Base-by-base conservation (phyloP, 805 yeast genomes). In the Kuraishia capsulata region DNA sequence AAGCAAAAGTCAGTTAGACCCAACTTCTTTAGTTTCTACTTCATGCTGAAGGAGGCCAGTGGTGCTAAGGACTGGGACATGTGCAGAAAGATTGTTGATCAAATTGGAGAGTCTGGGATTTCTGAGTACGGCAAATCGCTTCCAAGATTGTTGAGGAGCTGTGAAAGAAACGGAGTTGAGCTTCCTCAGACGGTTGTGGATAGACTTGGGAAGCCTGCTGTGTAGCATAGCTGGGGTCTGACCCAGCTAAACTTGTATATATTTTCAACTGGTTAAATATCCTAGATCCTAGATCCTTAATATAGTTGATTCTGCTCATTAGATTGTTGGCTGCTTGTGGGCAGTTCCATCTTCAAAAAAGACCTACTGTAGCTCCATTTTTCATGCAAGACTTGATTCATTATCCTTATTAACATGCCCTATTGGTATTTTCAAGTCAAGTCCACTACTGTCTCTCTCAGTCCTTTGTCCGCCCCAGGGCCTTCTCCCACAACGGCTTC, bases 401-500 rank as follows among this genome's bases (percentile, higher is more conserved):
- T n/a, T n/a, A n/a, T n/a, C n/a, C n/a, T n/a, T 28, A 28, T 13
- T 5, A 28, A 23, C 26, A 11, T 23, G 14, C 9, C 32, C n/a
- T 14, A 30, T 14, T 8, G 13, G 9, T 17, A 30, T 17, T 14
- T 13, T 8, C 13, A 16, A n/a, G 10, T 17, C 14, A 11, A 14
- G 5, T 20, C 11, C 13, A 29, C 18, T 5, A 3, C 14, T 11
- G 11, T 3, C 20, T 6, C 8, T 11, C 18, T 28, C n/a, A 14
- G n/a, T 19, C 17, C 10, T 18, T 52, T 35, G 54, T 48, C 42
- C 62, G 67, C 6, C 87, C 88, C 76, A 84, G 65, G 13, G 94
- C 94, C 53, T 76, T 68, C 46, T 73, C 68, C 77, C 83, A 74
- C 32, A 73, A 54, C 10, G 88, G 87, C 37, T 68, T 65, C 36